phyloP scores from a whole-genome alignment of 345 rosid species.

The Mallotus nudiflorus region DNA sequence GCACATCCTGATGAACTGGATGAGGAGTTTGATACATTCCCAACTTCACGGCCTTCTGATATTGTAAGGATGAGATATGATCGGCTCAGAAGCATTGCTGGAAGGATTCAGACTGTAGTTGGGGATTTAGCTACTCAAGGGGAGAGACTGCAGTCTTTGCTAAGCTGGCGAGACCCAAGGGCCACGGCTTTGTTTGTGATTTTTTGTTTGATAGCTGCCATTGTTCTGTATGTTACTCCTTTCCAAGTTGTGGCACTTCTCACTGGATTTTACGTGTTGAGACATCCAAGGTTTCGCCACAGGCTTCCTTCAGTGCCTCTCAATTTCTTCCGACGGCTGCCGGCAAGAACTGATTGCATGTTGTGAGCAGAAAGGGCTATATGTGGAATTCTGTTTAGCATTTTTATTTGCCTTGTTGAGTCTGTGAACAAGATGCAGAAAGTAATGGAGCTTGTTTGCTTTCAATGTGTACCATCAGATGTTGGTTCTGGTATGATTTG shows the following conservation, averaged over 20 bases:
- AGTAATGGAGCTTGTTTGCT: conserved; percentile 26
- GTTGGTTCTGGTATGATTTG: conserved; percentile 29
- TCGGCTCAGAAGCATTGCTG: conserved; percentile 75
- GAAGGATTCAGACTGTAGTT: conserved; percentile 79
- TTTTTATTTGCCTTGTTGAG: conserved; percentile 12
- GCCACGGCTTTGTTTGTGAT: conserved; percentile 80
- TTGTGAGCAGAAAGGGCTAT: conserved; percentile 40
- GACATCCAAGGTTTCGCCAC: conserved; percentile 92
- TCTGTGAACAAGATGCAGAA: conserved; percentile 26
- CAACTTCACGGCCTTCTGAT: conserved; percentile 55
- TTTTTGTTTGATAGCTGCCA: conserved; percentile 71
- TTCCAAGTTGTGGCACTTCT: conserved; percentile 81
- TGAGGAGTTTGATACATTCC: conserved; percentile 90
- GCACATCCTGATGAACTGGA: conserved; percentile 85
- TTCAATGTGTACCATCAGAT: conserved; percentile 15
- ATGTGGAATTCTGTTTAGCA: conserved; percentile 17
- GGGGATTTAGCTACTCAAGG: conserved; percentile 92
- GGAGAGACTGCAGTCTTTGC: conserved; percentile 78
- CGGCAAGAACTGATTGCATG: conserved; percentile 82
- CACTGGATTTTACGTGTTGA: conserved; percentile 67
- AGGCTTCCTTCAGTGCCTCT: conserved; percentile 85
- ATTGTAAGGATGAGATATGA: conserved; percentile 78
- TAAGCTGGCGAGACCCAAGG: conserved; percentile 97
- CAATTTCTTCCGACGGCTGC: conserved; percentile 96
- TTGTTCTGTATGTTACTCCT: conserved; percentile 77